These are phyloP conservation scores for Penicillium antarcticum DNA, from an alignment of 495 filamentous ascomycete species.

Conservation along the genomic window DNA sequence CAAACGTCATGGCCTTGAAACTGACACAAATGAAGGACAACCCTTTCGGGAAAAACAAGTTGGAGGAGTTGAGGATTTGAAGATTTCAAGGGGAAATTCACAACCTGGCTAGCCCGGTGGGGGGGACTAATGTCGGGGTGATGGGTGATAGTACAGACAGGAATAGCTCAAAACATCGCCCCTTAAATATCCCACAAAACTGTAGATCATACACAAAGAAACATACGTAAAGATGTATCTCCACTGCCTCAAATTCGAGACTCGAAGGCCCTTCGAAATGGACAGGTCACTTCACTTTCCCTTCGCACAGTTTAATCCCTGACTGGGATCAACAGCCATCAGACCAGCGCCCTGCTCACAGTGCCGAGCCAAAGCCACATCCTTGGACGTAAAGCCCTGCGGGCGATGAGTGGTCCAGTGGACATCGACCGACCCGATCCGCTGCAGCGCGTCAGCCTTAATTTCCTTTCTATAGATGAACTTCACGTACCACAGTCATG, in stretches of 20 bases:
- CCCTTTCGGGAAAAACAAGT: conserved; percentile 6
- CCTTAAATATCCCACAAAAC: too few relatives aligned
- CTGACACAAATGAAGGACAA: conserved; percentile 3
- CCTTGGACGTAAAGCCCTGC: conserved; percentile 65
- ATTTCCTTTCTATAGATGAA: not conserved
- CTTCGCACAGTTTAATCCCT: conserved; percentile 34
- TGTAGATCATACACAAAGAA: not conserved
- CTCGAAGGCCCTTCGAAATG: not conserved
- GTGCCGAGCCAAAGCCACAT: conserved; percentile 60
- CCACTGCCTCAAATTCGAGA: conserved; percentile 1
- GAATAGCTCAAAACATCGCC: too few relatives aligned
- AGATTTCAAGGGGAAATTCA: conserved; percentile 13
- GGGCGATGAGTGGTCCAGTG: conserved; percentile 75
- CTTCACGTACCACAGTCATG: conserved; percentile 41
- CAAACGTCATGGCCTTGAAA: conserved; percentile 8
- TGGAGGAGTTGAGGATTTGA: conserved; percentile 7
- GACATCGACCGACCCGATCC: conserved; percentile 44
- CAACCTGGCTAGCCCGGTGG: conserved; percentile 9
- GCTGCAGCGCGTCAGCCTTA: conserved; percentile 21
- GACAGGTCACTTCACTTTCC: too few relatives aligned
- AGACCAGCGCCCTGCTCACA: conserved; percentile 57
- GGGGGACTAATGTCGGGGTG: conserved; percentile 8
- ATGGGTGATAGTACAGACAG: not conserved
- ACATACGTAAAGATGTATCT: not conserved
- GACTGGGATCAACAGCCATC: conserved; percentile 34